phyloP scores from a whole-genome alignment of 2,329 filamentous ascomycete species.

The Colletotrichum sp. region DNA sequence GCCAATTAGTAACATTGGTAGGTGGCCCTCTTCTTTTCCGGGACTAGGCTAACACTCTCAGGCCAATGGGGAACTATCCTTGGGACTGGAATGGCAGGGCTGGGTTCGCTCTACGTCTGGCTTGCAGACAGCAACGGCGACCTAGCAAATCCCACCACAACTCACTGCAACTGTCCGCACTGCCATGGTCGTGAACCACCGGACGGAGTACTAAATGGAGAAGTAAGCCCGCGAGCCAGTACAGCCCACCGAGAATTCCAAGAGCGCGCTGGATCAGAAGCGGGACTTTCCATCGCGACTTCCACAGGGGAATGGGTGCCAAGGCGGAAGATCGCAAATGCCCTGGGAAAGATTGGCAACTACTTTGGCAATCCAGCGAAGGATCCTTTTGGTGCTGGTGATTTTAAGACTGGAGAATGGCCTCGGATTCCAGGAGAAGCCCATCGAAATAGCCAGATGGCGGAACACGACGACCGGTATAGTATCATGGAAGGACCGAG shows the following conservation, averaged over 20 bases:
- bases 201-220: background rate
- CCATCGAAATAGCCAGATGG: constrained; percentile 45
- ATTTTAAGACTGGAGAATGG: constrained; percentile 54
- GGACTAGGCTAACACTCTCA: constrained; percentile 23
- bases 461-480: constrained; percentile 42
- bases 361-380: constrained; percentile 52
- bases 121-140: constrained; percentile 38
- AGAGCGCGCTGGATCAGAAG: background rate
- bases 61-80: constrained; percentile 67
- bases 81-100: constrained; percentile 59
- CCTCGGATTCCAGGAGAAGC: constrained; percentile 61
- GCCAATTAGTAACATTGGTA: constrained; percentile 65
- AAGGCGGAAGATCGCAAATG: constrained; percentile 40
- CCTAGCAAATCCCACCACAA: constrained; percentile 16
- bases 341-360: constrained; percentile 46
- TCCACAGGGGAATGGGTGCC: constrained; percentile 17
- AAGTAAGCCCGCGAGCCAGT: background rate
- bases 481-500: constrained; percentile 29
- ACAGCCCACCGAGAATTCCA: background rate
- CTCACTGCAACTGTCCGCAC: background rate
- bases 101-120: constrained; percentile 64
- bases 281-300: background rate
- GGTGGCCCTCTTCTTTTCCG: constrained; percentile 21
- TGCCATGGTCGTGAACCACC: background rate
- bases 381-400: constrained; percentile 51